These are phyloP conservation scores for Fusarium newnesense DNA, from an alignment of 2,329 filamentous ascomycete species.

Conservation along the genomic window DNA sequence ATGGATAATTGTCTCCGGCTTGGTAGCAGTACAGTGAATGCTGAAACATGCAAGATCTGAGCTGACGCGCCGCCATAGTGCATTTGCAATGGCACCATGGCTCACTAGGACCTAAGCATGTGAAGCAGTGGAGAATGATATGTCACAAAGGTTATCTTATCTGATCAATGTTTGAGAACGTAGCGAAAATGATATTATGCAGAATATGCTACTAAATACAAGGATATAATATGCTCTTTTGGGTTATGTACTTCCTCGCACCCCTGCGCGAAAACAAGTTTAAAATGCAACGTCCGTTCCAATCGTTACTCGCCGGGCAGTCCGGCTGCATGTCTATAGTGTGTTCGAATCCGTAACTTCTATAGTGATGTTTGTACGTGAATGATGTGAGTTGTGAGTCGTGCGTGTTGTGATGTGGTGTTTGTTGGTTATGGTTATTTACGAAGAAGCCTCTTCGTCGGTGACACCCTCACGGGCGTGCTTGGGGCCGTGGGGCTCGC, in stretches of 20 bases:
- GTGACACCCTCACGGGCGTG: constrained; percentile 21
- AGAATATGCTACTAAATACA: constrained; percentile 28
- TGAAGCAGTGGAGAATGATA: not conserved
- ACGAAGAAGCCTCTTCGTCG: constrained; percentile 34
- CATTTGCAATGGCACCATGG: not conserved
- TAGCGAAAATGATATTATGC: constrained; percentile 29
- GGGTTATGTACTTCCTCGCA: constrained; percentile 14
- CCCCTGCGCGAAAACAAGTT: constrained; percentile 4
- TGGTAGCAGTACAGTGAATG: not conserved
- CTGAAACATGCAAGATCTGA: too few species aligned
- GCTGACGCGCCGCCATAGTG: too few species aligned
- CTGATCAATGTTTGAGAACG: not conserved
- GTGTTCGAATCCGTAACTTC: not conserved
- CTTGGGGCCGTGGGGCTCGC: constrained; percentile 15
- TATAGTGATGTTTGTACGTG: not conserved
- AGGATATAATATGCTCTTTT: constrained; percentile 33
- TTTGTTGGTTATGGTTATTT: not conserved
- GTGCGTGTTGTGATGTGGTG: not conserved
- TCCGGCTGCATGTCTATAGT: constrained; percentile 21
- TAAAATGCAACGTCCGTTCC: constrained; percentile 29
- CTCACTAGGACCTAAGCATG: not conserved
- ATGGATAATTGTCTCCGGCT: not conserved
- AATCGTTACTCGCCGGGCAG: constrained; percentile 29
- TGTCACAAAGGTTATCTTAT: not conserved
- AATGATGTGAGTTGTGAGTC: not conserved